Evolutionary conservation across 768 basidiomycete species (phyloP).

Genomic region (Phylloporus arenicola): DNA sequence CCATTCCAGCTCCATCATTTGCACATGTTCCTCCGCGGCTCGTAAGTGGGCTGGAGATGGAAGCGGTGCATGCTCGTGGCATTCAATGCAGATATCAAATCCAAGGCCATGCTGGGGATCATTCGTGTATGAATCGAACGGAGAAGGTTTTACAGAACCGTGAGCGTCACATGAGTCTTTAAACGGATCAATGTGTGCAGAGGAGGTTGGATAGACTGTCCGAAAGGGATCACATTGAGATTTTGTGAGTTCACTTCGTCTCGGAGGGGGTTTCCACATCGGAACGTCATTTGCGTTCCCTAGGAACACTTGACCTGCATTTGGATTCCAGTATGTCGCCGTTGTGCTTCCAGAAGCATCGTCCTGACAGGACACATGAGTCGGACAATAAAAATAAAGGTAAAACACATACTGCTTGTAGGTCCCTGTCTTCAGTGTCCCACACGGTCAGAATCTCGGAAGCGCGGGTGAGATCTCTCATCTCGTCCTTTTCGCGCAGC

Average conservation of each 20-base stretch:
- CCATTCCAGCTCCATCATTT: constrained; percentile 64
- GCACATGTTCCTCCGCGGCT: constrained; percentile 72
- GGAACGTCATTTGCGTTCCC: constrained; percentile 85
- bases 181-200: constrained; percentile 15
- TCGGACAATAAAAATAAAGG: background rate
- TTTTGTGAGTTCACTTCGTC: constrained; percentile 6
- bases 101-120: constrained; percentile 53
- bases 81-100: constrained; percentile 85
- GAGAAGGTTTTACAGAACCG: constrained; percentile 22
- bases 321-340: constrained; percentile 47
- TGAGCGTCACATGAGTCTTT: constrained; percentile 10
- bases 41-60: constrained; percentile 61
- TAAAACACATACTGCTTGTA: constrained; percentile 8
- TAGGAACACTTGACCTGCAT: constrained; percentile 65
- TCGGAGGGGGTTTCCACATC: constrained; percentile 27
- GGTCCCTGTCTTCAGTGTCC: constrained; percentile 8
- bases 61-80: constrained; percentile 75
- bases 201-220: background rate
- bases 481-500: constrained; percentile 81
- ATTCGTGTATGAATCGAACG: constrained; percentile 35
- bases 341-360: constrained; percentile 31
- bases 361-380: constrained; percentile 15
- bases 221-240: background rate
- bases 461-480: constrained; percentile 80
- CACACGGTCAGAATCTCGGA: constrained; percentile 64